Evolutionary conservation across 148 eudicot genomes (phyloP), one percentile per base, ranked within the genome.

Genomic region (Vaccinium darrowii): DNA sequence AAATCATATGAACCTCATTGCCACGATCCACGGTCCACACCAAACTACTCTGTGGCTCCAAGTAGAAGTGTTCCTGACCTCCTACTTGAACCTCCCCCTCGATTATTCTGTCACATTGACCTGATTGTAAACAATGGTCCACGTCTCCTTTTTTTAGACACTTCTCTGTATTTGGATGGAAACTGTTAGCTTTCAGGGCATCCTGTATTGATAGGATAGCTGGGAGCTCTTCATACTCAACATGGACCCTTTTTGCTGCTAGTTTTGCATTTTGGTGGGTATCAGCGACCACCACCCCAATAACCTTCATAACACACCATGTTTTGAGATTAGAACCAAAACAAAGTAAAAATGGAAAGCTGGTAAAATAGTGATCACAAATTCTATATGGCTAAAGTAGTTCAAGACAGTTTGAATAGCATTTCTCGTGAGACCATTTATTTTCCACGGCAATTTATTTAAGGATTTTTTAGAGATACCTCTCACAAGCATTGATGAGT

Each of bases 61-160:
- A 89, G 86, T 97, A 97, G 82, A 97, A 97, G 89, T 97, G 99
- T 33, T 97, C 99, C 87, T 97, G 99, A 76, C 99, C 99, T 65
- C 99, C 99, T 21, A 97, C 86, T 54, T 88, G 94, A 49, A 94
- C 98, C 88, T 92, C 92, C 77, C 99, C 99, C 89, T 95, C 99
- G 51, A 95, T 95, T 84, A 97, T 92, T 84, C 89, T 90, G 89
- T 95, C 97, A 90, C 99, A 97, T 88, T 91, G 89, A 67, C 89
- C 93, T 65, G 95, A 94, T 75, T 86, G 89, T 87, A 97, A 94
- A 90, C 99, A 97, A 72, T 80, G 84, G 60, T 94, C 97, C 21
- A 95, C 98, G 62, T 95, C 94, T 62, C 99, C 99, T 82, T 92
- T 95, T 63, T 54, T 82, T 82, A 95, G 84, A 74, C 84, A 85